phyloP scores from a whole-genome alignment of 257 asterid species.

The Solanum dulcamara region DNA sequence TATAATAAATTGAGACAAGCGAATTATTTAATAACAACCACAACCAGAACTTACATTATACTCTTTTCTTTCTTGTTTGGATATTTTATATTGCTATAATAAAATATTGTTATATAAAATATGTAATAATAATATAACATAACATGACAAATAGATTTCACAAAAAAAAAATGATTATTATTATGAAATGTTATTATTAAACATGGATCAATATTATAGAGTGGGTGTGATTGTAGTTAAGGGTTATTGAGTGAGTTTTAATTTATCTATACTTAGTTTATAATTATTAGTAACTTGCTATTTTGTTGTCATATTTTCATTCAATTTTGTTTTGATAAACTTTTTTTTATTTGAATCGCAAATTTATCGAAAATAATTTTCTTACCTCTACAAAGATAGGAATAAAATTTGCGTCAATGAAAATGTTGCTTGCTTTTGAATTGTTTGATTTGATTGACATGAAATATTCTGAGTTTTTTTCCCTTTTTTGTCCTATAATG shows the following conservation, averaged over 20 bases:
- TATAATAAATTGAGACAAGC: too few relatives aligned
- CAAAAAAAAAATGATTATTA: too few relatives aligned
- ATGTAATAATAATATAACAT: not conserved
- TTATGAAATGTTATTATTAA: too few relatives aligned
- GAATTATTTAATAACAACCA: conserved; percentile 21
- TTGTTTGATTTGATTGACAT: conserved; percentile 22
- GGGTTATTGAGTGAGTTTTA: too few relatives aligned
- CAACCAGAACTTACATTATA: conserved; percentile 1
- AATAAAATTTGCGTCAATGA: too few relatives aligned
- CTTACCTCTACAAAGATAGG: too few relatives aligned
- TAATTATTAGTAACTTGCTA: too few relatives aligned
- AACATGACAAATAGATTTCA: not conserved
- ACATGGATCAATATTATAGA: too few relatives aligned
- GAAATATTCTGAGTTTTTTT: not conserved
- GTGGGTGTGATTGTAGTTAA: not conserved
- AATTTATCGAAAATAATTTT: too few relatives aligned
- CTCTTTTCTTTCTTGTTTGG: not conserved
- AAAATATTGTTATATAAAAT: not conserved
- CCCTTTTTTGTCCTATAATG: conserved; percentile 26
- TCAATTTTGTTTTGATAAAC: too few relatives aligned
- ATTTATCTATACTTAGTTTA: too few relatives aligned
- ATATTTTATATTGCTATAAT: not conserved
- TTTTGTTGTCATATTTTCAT: too few relatives aligned
- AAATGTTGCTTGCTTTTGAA: not conserved
- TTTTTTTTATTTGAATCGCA: not conserved